Conservation (phyloP, 2,329 filamentous ascomycete species). For the Colletotrichum brevisporum region DNA sequence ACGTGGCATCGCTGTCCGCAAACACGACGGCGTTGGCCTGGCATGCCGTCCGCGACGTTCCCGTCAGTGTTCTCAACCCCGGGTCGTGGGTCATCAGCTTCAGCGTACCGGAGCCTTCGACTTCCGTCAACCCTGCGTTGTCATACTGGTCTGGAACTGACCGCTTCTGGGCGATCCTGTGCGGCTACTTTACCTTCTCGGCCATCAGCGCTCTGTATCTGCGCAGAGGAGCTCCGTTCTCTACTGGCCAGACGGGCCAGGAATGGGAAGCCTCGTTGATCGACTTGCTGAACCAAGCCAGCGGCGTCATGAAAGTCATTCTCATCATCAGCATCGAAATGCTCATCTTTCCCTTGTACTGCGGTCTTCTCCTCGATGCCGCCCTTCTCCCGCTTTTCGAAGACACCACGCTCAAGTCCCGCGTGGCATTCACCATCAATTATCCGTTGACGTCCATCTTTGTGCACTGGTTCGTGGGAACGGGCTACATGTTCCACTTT, state of each 20-base stretch:
- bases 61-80: slow-evolving; percentile 59
- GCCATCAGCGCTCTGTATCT: slow-evolving; percentile 84
- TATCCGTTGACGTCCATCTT: slow-evolving; percentile 93
- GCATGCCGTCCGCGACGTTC: slow-evolving; percentile 49
- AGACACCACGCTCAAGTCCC: slow-evolving; percentile 80
- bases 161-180: slow-evolving; percentile 78
- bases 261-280: slow-evolving; percentile 83
- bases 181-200: slow-evolving; percentile 86
- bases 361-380: slow-evolving; percentile 88
- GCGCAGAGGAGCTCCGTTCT: slow-evolving; percentile 78
- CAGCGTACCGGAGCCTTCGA: slow-evolving; percentile 55
- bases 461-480: slow-evolving; percentile 98
- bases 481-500: slow-evolving; percentile 99
- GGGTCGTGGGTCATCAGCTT: slow-evolving; percentile 72
- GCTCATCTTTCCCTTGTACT: slow-evolving; percentile 97
- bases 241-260: slow-evolving; percentile 67
- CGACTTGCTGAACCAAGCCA: slow-evolving; percentile 90
- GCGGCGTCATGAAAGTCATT: slow-evolving; percentile 97
- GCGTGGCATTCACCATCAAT: slow-evolving; percentile 81
- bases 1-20: slow-evolving; percentile 42
- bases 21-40: slow-evolving; percentile 43
- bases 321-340: slow-evolving; percentile 99
- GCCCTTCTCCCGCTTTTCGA: slow-evolving; percentile 93
- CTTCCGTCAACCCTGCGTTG: slow-evolving; percentile 67
- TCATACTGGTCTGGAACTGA: slow-evolving; percentile 78